Conservation (phyloP, 768 basidiomycete genomes). For the Kwoniella dejecticola region DNA sequence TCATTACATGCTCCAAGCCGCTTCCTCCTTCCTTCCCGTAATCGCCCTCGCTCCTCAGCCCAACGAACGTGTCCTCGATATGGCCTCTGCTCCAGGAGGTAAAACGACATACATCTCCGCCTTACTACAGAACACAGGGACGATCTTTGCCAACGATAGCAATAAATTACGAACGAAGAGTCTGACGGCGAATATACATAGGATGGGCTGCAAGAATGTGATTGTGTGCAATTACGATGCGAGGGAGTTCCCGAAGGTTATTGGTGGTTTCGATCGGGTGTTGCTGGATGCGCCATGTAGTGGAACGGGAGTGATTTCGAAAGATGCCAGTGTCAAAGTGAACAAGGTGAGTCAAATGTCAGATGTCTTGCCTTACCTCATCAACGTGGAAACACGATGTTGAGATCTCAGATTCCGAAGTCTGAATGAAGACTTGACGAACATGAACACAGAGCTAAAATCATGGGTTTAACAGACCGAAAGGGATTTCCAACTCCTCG, state of each 20-base stretch:
- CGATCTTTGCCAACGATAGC: slow-evolving; percentile 94
- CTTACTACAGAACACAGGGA: slow-evolving; percentile 94
- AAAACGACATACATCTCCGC: slow-evolving; percentile 98
- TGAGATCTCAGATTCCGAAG: no score
- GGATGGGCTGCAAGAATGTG: slow-evolving; percentile 97
- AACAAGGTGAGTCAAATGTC: slow-evolving; percentile 82
- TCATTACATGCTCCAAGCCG: slow-evolving; percentile 99
- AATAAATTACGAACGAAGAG: slow-evolving; percentile 95
- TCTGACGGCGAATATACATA: slow-evolving; percentile 92
- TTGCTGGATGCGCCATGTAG: slow-evolving; percentile 95
- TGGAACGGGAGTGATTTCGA: slow-evolving; percentile 97
- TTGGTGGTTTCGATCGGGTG: slow-evolving; percentile 98
- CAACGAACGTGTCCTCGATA: slow-evolving; percentile 90
- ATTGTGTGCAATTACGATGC: slow-evolving; percentile 97
- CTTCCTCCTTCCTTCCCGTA: slow-evolving; percentile 98
- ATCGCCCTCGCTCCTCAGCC: slow-evolving; percentile 92
- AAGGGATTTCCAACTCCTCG: slow-evolving; percentile 92
- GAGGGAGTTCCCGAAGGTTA: slow-evolving; percentile 95
- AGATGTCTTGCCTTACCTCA: background rate
- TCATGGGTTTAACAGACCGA: slow-evolving; percentile 65
- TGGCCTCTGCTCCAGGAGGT: slow-evolving; percentile 98
- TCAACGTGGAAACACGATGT: no score
- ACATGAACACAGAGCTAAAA: no score
- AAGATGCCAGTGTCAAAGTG: slow-evolving; percentile 94
- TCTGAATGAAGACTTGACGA: no score